A percentile compares a stretch with the other conserved stretches of the same genome.
These are phyloP conservation scores for Didymella pinodella DNA, from an alignment of 2,329 filamentous ascomycete genomes.

Conservation along the genomic window DNA sequence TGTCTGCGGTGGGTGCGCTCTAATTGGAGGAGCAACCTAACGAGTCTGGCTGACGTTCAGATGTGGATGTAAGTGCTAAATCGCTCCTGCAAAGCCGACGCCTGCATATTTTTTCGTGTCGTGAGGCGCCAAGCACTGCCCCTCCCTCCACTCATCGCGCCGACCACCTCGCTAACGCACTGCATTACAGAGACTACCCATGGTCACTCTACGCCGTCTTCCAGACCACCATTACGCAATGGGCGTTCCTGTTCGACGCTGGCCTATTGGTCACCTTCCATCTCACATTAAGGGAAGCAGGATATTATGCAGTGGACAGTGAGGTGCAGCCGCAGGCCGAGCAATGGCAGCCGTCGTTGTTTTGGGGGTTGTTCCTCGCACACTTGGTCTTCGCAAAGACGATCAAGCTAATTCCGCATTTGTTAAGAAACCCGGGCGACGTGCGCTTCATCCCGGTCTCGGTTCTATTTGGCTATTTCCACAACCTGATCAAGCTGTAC, in stretches of 20 bases:
- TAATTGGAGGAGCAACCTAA: constrained; percentile 97
- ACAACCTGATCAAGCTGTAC: constrained; percentile 90
- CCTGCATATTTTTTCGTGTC: constrained; percentile 35
- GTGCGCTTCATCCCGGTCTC: constrained; percentile 83
- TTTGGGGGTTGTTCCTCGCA: constrained; percentile 46
- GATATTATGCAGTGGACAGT: constrained; percentile 36
- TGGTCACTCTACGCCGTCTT: constrained; percentile 96
- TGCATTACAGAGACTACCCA: constrained; percentile 73
- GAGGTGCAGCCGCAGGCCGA: constrained; percentile 26
- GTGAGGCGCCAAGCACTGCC: constrained; percentile 42
- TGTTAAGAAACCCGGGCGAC: constrained; percentile 83
- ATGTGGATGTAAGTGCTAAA: constrained; percentile 78
- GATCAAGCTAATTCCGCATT: constrained; percentile 87
- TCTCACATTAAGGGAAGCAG: constrained; percentile 42
- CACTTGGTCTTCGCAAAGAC: constrained; percentile 81
- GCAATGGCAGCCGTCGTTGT: constrained; percentile 37
- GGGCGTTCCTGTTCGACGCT: constrained; percentile 81
- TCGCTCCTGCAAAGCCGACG: constrained; percentile 28
- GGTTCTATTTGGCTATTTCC: constrained; percentile 89
- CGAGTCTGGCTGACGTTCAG: constrained; percentile 82
- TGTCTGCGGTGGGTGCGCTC: constrained; percentile 94
- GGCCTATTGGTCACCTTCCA: constrained; percentile 44
- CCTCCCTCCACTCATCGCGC: constrained; percentile 33
- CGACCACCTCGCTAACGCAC: constrained; percentile 39
- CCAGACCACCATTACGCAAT: constrained; percentile 88